These are phyloP conservation scores for Dimargaris cristalligena DNA, from an alignment of 192 early-diverging fungal species.

Conservation along the genomic window DNA sequence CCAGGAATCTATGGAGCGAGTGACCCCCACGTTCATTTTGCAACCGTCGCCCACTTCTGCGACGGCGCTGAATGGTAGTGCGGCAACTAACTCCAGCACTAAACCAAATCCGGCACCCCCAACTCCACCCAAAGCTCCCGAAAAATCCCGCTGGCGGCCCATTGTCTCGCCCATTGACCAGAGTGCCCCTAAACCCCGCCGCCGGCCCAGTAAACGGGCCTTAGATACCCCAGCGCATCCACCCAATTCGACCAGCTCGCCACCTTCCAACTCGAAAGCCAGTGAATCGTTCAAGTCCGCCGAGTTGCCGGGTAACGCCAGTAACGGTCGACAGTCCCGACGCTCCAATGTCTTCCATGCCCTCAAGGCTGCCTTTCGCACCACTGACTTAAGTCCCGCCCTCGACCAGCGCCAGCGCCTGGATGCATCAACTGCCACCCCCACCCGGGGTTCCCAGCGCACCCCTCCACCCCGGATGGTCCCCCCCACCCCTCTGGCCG, in stretches of 20 bases:
- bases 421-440: not conserved
- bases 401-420: not conserved
- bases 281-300: no score
- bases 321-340: no score
- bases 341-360: slow-evolving; percentile 3
- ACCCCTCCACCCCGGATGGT: no score
- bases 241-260: no score
- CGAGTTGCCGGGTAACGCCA: no score
- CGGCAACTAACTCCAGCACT: no score
- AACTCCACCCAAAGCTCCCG: no score
- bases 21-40: not conserved
- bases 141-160: no score
- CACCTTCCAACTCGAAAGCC: no score
- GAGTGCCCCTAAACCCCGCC: not conserved
- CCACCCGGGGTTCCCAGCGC: not conserved
- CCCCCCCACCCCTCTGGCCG: not conserved
- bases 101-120: no score
- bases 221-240: not conserved
- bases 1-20: not conserved
- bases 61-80: no score
- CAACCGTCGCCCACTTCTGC: no score
- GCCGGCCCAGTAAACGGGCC: not conserved
- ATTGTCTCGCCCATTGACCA: not conserved
- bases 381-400: not conserved
- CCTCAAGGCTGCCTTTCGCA: slow-evolving; percentile 5